Conservation (phyloP, 768 basidiomycete species). For the Rhizopogon vesiculosus region DNA sequence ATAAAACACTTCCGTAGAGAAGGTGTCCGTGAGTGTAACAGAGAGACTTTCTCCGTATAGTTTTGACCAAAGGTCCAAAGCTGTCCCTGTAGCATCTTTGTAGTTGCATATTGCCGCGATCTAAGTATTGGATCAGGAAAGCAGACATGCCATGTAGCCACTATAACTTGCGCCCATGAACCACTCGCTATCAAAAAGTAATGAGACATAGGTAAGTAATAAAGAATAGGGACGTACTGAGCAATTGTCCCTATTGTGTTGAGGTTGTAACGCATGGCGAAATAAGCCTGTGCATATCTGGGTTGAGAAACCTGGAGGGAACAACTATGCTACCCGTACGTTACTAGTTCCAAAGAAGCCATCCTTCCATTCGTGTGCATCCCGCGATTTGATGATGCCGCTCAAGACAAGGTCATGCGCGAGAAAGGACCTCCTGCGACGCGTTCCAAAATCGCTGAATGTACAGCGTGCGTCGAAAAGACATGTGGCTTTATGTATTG, state of each 20-base stretch:
- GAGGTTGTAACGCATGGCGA: slow-evolving; percentile 73
- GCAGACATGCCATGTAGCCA: neutral
- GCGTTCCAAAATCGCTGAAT: slow-evolving; percentile 86
- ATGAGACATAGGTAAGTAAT: neutral
- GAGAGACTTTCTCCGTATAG: slow-evolving; percentile 53
- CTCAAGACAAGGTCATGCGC: slow-evolving; percentile 79
- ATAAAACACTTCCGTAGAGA: slow-evolving; percentile 85
- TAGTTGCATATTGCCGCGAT: slow-evolving; percentile 85
- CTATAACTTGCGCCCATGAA: slow-evolving; percentile 70
- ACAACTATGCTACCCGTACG: slow-evolving; percentile 36
- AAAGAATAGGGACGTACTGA: slow-evolving; percentile 51
- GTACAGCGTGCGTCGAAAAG: slow-evolving; percentile 61
- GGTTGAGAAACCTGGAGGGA: neutral
- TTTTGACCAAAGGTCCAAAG: slow-evolving; percentile 84
- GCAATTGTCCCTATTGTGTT: slow-evolving; percentile 78
- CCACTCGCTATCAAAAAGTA: slow-evolving; percentile 60
- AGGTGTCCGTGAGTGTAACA: slow-evolving; percentile 92
- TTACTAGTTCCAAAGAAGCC: slow-evolving; percentile 82
- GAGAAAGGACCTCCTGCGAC: slow-evolving; percentile 68
- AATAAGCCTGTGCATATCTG: slow-evolving; percentile 53
- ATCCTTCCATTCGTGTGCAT: slow-evolving; percentile 7
- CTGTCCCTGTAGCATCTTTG: slow-evolving; percentile 62
- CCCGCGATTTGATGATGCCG: slow-evolving; percentile 58
- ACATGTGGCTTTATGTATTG: slow-evolving; percentile 64
- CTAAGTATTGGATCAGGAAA: slow-evolving; percentile 30